A percentile compares a stretch with the other conserved stretches of the same genome.
Conservation (phyloP, 75 land plant genomes). For the Pseudotsuga menziesii region DNA sequence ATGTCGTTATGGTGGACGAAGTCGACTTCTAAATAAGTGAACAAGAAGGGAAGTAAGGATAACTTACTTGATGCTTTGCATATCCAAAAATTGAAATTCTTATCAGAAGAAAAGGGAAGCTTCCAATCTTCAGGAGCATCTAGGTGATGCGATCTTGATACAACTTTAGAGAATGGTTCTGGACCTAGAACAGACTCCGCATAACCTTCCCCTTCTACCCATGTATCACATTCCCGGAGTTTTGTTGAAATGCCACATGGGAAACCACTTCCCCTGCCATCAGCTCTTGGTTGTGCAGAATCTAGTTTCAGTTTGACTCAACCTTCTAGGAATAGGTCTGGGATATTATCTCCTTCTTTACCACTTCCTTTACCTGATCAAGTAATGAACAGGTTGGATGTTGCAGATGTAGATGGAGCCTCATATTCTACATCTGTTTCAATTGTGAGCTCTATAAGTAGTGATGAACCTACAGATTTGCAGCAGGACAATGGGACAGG, state of each 20-base stretch:
- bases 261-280: conserved; percentile 70
- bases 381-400: conserved; percentile 17
- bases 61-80: conserved; percentile 48
- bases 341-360: conserved; percentile 32
- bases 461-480: conserved; percentile 56
- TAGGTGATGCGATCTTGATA: conserved; percentile 27
- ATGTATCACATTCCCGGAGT: conserved; percentile 62
- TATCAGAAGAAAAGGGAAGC: conserved; percentile 36
- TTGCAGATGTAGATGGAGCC: conserved; percentile 43
- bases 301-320: conserved; percentile 37
- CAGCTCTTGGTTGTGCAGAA: conserved; percentile 24
- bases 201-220: conserved; percentile 51
- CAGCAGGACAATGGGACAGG: conserved; percentile 5
- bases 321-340: conserved; percentile 21
- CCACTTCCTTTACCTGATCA: conserved; percentile 53
- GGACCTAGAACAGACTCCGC: conserved; percentile 36
- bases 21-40: conserved; percentile 49
- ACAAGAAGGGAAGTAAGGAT: conserved; percentile 57
- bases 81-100: conserved; percentile 30
- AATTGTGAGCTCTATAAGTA: conserved; percentile 44
- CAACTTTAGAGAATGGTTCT: conserved; percentile 39
- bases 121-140: conserved; percentile 25
- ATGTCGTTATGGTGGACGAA: conserved; percentile 71
- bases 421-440: conserved; percentile 46
- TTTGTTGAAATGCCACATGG: conserved; percentile 52